Evolutionary conservation across 176 grass and related monocot genomes (phyloP).

Genomic region (Lolium multiflorum): DNA sequence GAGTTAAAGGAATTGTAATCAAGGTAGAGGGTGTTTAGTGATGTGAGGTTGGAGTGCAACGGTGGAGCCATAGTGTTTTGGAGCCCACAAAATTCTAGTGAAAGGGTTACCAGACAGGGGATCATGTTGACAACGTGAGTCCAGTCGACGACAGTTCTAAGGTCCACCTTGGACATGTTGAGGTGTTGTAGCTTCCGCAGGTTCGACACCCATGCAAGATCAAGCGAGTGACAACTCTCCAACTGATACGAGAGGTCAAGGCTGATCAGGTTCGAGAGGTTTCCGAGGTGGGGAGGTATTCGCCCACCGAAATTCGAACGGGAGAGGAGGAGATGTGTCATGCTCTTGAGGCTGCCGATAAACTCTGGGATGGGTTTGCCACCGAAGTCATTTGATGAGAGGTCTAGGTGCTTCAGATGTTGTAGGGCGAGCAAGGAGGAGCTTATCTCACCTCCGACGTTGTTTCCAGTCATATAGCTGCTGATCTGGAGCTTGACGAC

Average conservation of each 20-base stretch:
- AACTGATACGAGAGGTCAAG: background rate
- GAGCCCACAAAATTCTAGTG: background rate
- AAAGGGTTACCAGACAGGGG: background rate
- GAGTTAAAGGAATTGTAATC: background rate
- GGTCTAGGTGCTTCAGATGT: conserved; percentile 33
- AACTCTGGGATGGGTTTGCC: conserved; percentile 19
- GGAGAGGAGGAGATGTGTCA: conserved; percentile 26
- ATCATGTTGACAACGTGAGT: conserved; percentile 38
- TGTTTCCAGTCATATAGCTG: too few species aligned
- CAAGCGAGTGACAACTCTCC: background rate
- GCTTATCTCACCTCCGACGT: conserved; percentile 11
- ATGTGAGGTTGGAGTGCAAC: conserved; percentile 35
- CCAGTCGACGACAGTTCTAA: conserved; percentile 1
- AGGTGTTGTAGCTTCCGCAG: conserved; percentile 28
- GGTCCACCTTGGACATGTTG: background rate
- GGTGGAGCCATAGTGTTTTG: background rate
- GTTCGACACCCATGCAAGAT: conserved; percentile 39
- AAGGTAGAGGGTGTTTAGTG: conserved; percentile 24
- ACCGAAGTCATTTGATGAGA: background rate
- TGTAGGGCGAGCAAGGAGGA: conserved; percentile 25
- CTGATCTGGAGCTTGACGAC: background rate
- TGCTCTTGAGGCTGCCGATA: background rate
- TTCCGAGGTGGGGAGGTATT: conserved; percentile 37
- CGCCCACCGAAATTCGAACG: background rate
- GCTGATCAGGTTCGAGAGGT: conserved; percentile 41